phyloP scores from a whole-genome alignment of 2,329 filamentous ascomycete species.

The Ceratocystis ficicola region DNA sequence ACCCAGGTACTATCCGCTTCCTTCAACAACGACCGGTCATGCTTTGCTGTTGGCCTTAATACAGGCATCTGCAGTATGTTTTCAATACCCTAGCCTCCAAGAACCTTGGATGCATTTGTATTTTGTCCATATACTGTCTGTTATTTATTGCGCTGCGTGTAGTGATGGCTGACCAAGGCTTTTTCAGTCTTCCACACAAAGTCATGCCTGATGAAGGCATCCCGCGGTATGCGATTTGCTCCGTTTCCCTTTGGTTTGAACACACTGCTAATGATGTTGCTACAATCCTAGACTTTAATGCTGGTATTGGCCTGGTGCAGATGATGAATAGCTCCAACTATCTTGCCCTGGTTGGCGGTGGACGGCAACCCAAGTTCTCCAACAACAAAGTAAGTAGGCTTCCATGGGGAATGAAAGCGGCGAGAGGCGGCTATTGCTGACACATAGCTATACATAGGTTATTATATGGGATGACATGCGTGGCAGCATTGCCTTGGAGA shows the following conservation, averaged over 20 bases:
- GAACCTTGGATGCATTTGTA: no score
- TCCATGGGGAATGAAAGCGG: background rate
- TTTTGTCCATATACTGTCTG: conserved; percentile 26
- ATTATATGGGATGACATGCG: conserved; percentile 87
- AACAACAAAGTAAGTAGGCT: conserved; percentile 57
- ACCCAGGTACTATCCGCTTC: conserved; percentile 68
- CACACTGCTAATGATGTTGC: background rate
- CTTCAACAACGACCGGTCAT: conserved; percentile 75
- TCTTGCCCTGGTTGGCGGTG: conserved; percentile 78
- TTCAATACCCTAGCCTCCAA: no score
- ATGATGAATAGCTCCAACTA: conserved; percentile 84
- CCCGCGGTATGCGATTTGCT: conserved; percentile 32
- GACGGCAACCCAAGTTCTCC: conserved; percentile 71
- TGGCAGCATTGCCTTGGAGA: conserved; percentile 57
- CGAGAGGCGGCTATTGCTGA: background rate
- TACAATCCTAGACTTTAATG: conserved; percentile 52
- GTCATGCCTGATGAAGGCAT: conserved; percentile 54
- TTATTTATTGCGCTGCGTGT: background rate
- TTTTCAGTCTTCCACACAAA: conserved; percentile 57
- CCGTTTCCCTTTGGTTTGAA: background rate
- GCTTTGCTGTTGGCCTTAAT: conserved; percentile 78
- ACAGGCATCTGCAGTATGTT: conserved; percentile 65
- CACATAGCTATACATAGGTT: conserved; percentile 36
- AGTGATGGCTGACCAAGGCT: conserved; percentile 23
- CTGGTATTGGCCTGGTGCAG: conserved; percentile 67